These are phyloP conservation scores for Cladosporium sp. DNA, from an alignment of 2,329 filamentous ascomycete species.

Conservation along the genomic window DNA sequence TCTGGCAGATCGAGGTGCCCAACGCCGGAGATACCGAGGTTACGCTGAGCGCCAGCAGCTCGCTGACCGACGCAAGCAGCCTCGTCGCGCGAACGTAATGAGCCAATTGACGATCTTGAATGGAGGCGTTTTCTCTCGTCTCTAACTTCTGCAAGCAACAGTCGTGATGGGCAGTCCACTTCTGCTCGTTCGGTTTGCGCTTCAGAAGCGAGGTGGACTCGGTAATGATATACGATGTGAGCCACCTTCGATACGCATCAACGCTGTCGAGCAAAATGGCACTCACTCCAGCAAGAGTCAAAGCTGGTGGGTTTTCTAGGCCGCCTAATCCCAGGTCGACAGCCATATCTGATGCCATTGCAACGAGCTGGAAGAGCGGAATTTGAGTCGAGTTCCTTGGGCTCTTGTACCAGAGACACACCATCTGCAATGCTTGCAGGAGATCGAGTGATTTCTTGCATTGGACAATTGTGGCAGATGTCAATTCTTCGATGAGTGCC, in stretches of 20 bases:
- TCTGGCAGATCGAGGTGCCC: conserved; percentile 18
- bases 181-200: conserved; percentile 16
- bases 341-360: conserved; percentile 72
- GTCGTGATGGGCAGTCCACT: conserved; percentile 22
- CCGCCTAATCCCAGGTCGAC: conserved; percentile 71
- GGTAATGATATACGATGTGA: conserved; percentile 18
- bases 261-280: background rate
- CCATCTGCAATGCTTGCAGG: conserved; percentile 71
- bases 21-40: conserved; percentile 16
- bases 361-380: conserved; percentile 81
- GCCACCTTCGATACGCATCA: conserved; percentile 18
- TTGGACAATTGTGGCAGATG: conserved; percentile 64
- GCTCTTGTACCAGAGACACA: conserved; percentile 75
- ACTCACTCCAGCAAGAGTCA: background rate
- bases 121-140: conserved; percentile 13
- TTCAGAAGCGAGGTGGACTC: conserved; percentile 15
- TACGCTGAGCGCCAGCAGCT: conserved; percentile 18
- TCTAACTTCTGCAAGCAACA: conserved; percentile 21
- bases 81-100: conserved; percentile 24
- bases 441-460: conserved; percentile 78
- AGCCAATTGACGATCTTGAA: conserved; percentile 20
- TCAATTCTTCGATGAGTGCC: conserved; percentile 66
- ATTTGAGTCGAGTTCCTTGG: conserved; percentile 72
- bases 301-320: background rate
- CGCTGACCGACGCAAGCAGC: conserved; percentile 22